A percentile compares a stretch with the other conserved stretches of the same genome.
phyloP scores from a whole-genome alignment of 2,329 filamentous ascomycete species.

The Colletotrichum lupini region DNA sequence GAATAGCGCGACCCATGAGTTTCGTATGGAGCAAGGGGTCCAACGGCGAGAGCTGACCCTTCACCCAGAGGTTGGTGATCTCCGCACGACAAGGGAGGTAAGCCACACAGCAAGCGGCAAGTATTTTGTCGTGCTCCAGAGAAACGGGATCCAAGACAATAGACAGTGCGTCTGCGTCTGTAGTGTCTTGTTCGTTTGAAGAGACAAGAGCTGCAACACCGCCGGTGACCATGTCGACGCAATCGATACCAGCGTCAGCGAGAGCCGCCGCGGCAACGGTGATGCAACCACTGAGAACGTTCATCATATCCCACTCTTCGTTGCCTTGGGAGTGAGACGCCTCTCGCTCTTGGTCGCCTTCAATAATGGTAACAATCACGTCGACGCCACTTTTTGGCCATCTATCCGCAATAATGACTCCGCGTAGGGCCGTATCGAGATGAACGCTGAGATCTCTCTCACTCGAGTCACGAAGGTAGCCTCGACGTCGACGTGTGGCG shows the following conservation, averaged over 20 bases:
- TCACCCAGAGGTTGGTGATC: slow-evolving; percentile 94
- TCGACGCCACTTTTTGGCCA: slow-evolving; percentile 99
- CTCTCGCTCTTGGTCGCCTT: slow-evolving; percentile 85
- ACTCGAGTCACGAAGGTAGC: slow-evolving; percentile 85
- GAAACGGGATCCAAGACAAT: slow-evolving; percentile 85
- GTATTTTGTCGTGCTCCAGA: slow-evolving; percentile 79
- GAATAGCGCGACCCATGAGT: slow-evolving; percentile 53
- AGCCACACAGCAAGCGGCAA: slow-evolving; percentile 88
- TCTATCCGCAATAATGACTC: slow-evolving; percentile 89
- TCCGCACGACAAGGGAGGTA: slow-evolving; percentile 91
- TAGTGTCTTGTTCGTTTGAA: slow-evolving; percentile 35
- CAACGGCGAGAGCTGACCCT: slow-evolving; percentile 69
- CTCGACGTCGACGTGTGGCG: slow-evolving; percentile 82
- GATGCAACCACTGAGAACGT: slow-evolving; percentile 89
- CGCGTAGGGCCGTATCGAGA: slow-evolving; percentile 88
- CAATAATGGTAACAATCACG: slow-evolving; percentile 90
- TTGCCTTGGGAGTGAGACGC: slow-evolving; percentile 59
- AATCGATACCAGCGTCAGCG: slow-evolving; percentile 95
- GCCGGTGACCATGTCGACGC: slow-evolving; percentile 88
- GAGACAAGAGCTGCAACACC: slow-evolving; percentile 86
- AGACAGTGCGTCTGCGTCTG: slow-evolving; percentile 20
- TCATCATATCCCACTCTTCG: slow-evolving; percentile 89
- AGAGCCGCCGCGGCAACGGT: slow-evolving; percentile 94
- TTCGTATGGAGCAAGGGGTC: slow-evolving; percentile 44
- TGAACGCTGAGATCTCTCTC: slow-evolving; percentile 93